Evolutionary conservation across 371 early-diverging fungal genomes (phyloP).

Genomic region (Rhizopus delemar): DNA sequence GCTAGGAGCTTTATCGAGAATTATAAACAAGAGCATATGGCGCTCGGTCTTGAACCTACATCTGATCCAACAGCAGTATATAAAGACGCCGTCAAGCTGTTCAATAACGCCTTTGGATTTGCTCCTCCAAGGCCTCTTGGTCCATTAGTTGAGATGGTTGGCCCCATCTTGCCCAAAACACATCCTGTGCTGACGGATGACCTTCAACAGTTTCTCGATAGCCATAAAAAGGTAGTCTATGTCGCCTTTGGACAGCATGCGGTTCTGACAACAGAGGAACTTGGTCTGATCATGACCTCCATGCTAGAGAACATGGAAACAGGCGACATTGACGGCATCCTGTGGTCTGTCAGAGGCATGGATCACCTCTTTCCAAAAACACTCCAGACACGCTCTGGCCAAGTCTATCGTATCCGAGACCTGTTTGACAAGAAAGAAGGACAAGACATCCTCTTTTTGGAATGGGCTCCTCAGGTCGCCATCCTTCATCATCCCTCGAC

Average conservation of each 20-base stretch:
- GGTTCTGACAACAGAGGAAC: slow-evolving; percentile 4
- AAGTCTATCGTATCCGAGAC: slow-evolving; percentile 1
- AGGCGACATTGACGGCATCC: slow-evolving; percentile 31
- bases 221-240: slow-evolving; percentile 29
- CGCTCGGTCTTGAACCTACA: no score
- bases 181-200: slow-evolving; percentile 21
- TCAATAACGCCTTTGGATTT: slow-evolving; percentile 28
- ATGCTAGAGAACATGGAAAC: slow-evolving; percentile 24
- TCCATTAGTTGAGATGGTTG: slow-evolving; percentile 34
- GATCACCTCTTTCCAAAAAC: slow-evolving; percentile 12
- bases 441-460: slow-evolving; percentile 9
- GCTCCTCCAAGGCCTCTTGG: slow-evolving; percentile 30
- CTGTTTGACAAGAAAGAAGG: slow-evolving; percentile 5
- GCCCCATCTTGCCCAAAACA: slow-evolving; percentile 28
- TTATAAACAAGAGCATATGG: not conserved
- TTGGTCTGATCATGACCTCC: slow-evolving; percentile 20
- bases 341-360: slow-evolving; percentile 29
- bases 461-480: slow-evolving; percentile 48
- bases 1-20: not conserved
- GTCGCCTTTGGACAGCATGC: slow-evolving; percentile 42
- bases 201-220: slow-evolving; percentile 16
- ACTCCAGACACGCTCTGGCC: slow-evolving; percentile 4
- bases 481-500: slow-evolving; percentile 37
- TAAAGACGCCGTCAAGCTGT: slow-evolving; percentile 18
- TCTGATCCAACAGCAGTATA: no score